phyloP scores from a whole-genome alignment of 1,284 basidiomycete genomes.

The Cryptococcus sp. region DNA sequence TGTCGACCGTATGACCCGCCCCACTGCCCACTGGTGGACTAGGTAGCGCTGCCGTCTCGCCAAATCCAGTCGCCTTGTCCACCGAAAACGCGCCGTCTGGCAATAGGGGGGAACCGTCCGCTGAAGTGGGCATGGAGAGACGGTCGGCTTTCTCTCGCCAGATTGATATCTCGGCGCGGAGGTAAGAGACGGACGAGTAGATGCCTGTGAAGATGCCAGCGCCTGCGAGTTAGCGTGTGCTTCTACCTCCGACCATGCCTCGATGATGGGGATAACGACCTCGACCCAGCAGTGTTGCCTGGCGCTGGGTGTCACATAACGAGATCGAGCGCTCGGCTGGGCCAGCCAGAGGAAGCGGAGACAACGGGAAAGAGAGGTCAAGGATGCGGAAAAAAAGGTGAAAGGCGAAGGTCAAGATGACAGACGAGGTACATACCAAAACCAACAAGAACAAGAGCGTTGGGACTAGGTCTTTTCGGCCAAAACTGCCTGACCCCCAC shows the following conservation, averaged over 20 bases:
- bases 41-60: neutral
- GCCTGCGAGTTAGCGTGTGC: neutral
- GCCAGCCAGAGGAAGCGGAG: too few species aligned
- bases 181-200: neutral
- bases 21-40: neutral
- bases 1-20: neutral
- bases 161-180: neutral
- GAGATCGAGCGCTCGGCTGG: too few species aligned
- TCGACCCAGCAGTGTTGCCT: too few species aligned
- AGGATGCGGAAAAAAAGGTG: too few species aligned
- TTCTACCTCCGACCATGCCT: too few species aligned
- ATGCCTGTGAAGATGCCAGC: neutral
- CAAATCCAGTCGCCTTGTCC: neutral
- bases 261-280: too few species aligned
- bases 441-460: neutral
- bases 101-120: slow-evolving; percentile 1
- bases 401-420: too few species aligned
- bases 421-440: neutral
- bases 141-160: neutral
- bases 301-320: too few species aligned
- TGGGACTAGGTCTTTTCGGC: neutral
- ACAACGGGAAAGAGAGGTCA: too few species aligned
- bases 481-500: slow-evolving; percentile 3
- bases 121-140: neutral
- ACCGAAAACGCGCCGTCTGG: neutral